Evolutionary conservation across 805 yeast species (phyloP).

Genomic region (Ogataea methylovora): DNA sequence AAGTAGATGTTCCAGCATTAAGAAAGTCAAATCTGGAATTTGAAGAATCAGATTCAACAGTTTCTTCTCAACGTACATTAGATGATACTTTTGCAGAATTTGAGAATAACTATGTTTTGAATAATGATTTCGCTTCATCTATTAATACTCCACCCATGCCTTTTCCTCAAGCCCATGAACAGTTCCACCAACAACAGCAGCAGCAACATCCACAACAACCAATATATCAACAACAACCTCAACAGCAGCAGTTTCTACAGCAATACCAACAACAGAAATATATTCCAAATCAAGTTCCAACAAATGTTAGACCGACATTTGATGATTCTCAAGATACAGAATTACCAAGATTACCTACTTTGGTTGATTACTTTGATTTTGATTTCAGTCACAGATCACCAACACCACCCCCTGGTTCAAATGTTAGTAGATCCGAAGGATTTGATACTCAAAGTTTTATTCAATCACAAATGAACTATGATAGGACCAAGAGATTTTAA

Average conservation of each 20-base stretch:
- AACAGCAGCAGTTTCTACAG: not conserved
- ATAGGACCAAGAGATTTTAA: too few relatives aligned
- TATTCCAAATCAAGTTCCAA: not conserved
- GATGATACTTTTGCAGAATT: slow-evolving; percentile 1
- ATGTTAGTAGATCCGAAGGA: too few relatives aligned
- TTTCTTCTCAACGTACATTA: not conserved
- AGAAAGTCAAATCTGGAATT: not conserved
- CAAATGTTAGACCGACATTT: not conserved
- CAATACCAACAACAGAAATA: not conserved
- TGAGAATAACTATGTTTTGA: not conserved
- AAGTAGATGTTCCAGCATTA: slow-evolving; percentile 3
- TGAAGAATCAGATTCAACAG: not conserved
- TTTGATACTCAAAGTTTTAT: not conserved
- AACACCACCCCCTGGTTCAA: too few relatives aligned
- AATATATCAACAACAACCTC: not conserved
- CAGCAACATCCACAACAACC: not conserved
- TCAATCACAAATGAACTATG: not conserved
- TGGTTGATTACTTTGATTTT: slow-evolving; percentile 3
- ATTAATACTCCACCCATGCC: not conserved
- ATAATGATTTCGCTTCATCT: not conserved
- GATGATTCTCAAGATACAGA: slow-evolving; percentile 2
- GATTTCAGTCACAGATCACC: not conserved
- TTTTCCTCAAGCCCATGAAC: not conserved
- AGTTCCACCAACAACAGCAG: not conserved
- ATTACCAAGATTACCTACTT: not conserved